Percentiles rank a stretch among this genome's conserved stretches.
These are phyloP conservation scores for Mallotus japonicus DNA, from an alignment of 441 rosid species.

Conservation along the genomic window DNA sequence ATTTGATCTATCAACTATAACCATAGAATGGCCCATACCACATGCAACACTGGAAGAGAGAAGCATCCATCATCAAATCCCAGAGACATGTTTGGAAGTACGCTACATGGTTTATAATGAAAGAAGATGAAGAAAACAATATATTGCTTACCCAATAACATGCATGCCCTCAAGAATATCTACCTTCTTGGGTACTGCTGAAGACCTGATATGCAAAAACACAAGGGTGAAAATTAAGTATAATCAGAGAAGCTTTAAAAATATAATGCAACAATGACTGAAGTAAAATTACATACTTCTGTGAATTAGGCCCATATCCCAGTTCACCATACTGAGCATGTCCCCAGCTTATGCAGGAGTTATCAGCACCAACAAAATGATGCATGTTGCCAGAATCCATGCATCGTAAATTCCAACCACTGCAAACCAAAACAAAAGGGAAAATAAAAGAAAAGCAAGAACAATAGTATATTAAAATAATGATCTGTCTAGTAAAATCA, in stretches of 20 bases:
- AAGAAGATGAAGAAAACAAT: neutral
- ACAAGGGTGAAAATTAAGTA: slow-evolving; percentile 6
- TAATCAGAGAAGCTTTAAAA: neutral
- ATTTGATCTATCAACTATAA: slow-evolving; percentile 72
- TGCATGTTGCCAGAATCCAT: slow-evolving; percentile 98
- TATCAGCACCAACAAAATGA: slow-evolving; percentile 96
- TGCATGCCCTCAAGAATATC: slow-evolving; percentile 91
- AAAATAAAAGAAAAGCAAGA: neutral
- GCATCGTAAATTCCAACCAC: slow-evolving; percentile 97
- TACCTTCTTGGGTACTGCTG: slow-evolving; percentile 88
- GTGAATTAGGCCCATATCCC: slow-evolving; percentile 93
- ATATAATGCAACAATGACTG: slow-evolving; percentile 7
- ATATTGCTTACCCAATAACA: slow-evolving; percentile 60
- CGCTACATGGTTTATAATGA: neutral
- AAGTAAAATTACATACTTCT: slow-evolving; percentile 50
- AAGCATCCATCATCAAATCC: neutral
- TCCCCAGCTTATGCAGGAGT: slow-evolving; percentile 98
- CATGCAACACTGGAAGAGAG: slow-evolving; percentile 73
- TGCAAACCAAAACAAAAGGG: slow-evolving; percentile 23
- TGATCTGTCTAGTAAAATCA: neutral
- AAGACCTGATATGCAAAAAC: slow-evolving; percentile 56
- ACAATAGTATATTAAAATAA: no score
- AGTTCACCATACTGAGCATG: slow-evolving; percentile 88
- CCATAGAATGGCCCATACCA: slow-evolving; percentile 82
- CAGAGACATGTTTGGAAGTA: slow-evolving; percentile 2